Base-by-base conservation (phyloP, 495 filamentous ascomycete species). In the Penicillium egyptiacum region DNA sequence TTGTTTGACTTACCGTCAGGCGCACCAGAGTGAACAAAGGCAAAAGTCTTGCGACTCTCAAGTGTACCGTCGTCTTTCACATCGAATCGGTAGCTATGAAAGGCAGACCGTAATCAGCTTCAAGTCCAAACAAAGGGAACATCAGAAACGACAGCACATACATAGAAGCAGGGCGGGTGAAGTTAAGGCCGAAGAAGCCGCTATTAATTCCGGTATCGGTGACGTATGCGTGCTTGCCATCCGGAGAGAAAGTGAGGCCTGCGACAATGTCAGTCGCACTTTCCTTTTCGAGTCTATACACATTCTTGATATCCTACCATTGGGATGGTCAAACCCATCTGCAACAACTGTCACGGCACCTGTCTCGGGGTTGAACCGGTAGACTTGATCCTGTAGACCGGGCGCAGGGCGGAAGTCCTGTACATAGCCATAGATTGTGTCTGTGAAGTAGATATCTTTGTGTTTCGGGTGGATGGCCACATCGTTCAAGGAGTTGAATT, bases 381-480 rank as follows among this genome's bases (percentile, higher is more conserved):
- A 81, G 16, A 77, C 66, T 58, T 73, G 70, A 35, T 59, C 55
- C 17, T 64, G 72, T n/a, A 75, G 46, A n/a, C 60, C 54, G 4
- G 70, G 71, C 11, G 60, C 37, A 16, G 64, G 63, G 16, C 72
- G 68, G 60, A 71, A 75, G 25, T 59, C 66, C 31, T 74, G 73
- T 19, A 62, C 53, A 47, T 65, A 74, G 20, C 69, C 73, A 43
- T 74, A 75, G 23, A 55, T 61, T 0, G 68, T 56, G 48, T 75
- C 73, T 2, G 78, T 80, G 60, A 82, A 82, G 66, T 71, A 82
- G 35, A 82, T 63, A 37, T 79, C 76, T 17, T 74, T 75, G n/a
- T 69, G 74, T 3, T 52, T 52, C 47, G 73, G 47, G 64, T 74
- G 55, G 53, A 75, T 57, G 6, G 57, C 56, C 10, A 75, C 54